Evolutionary conservation across 1,284 basidiomycete genomes (phyloP).

Genomic region (Schizophyllum amplum): DNA sequence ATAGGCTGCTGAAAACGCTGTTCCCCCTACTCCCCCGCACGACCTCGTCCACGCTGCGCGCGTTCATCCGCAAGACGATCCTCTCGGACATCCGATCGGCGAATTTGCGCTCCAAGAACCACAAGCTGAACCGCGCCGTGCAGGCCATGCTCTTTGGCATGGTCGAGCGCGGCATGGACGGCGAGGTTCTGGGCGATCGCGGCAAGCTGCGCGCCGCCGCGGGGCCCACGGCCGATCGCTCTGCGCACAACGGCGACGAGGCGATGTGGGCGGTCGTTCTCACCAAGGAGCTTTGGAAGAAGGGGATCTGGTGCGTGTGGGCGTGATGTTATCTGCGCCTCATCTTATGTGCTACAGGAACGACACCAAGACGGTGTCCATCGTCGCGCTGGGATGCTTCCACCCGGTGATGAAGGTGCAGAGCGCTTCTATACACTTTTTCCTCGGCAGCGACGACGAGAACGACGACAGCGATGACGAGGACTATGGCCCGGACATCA

Average conservation of each 20-base stretch:
- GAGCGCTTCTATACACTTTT: constrained; percentile 95
- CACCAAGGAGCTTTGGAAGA: constrained; percentile 92
- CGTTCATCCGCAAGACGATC: constrained; percentile 90
- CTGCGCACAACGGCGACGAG: constrained; percentile 61
- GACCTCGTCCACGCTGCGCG: constrained; percentile 71
- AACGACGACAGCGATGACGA: constrained; percentile 66
- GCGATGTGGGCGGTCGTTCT: constrained; percentile 98
- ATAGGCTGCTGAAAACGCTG: constrained; percentile 80
- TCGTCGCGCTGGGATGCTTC: constrained; percentile 87
- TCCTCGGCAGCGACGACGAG: constrained; percentile 78
- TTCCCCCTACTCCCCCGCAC: constrained; percentile 93
- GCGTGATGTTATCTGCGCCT: neutral
- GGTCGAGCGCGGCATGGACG: constrained; percentile 87
- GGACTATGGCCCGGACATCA: constrained; percentile 62
- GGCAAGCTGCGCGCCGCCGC: constrained; percentile 51
- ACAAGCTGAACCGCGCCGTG: constrained; percentile 93
- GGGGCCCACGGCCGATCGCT: constrained; percentile 31
- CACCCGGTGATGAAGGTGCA: constrained; percentile 95
- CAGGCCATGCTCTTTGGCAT: constrained; percentile 96
- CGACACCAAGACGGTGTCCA: constrained; percentile 91
- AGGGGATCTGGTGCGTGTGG: constrained; percentile 73
- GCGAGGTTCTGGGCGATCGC: constrained; percentile 74
- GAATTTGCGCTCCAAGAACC: constrained; percentile 85
- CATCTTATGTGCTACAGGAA: constrained; percentile 41
- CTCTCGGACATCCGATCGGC: constrained; percentile 92